A percentile compares a stretch with the other conserved stretches of the same genome.
phyloP scores from a whole-genome alignment of 208 protist genomes.

The Jaenimonas drosophilae region DNA sequence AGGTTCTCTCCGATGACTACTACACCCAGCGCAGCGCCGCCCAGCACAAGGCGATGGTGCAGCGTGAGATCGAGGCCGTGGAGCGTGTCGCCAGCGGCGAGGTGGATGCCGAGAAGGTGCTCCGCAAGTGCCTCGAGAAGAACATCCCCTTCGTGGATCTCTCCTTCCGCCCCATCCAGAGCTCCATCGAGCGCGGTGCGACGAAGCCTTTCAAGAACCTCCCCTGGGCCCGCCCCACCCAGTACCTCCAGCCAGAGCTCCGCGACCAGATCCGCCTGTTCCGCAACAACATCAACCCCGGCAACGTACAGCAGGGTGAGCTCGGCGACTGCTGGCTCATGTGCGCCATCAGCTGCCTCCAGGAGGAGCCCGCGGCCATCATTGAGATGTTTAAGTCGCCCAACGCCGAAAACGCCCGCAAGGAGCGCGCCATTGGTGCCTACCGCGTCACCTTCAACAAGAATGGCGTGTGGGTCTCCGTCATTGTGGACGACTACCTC shows the following conservation, averaged over 20 bases:
- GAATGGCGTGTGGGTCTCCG: slow-evolving; percentile 76
- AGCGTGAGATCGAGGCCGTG: slow-evolving; percentile 48
- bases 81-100: slow-evolving; percentile 25
- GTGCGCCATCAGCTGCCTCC: slow-evolving; percentile 60
- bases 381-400: slow-evolving; percentile 71
- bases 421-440: slow-evolving; percentile 54
- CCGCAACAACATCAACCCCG: slow-evolving; percentile 48
- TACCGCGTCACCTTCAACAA: slow-evolving; percentile 88
- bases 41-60: slow-evolving; percentile 23
- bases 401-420: slow-evolving; percentile 18
- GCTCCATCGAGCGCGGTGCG: slow-evolving; percentile 29
- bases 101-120: slow-evolving; percentile 26
- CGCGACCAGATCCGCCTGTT: slow-evolving; percentile 73
- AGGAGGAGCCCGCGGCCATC: slow-evolving; percentile 34
- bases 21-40: slow-evolving; percentile 20
- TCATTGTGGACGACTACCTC: slow-evolving; percentile 86
- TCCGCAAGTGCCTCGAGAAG: slow-evolving; percentile 40
- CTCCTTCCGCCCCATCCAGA: slow-evolving; percentile 56
- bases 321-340: slow-evolving; percentile 83
- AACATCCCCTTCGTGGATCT: slow-evolving; percentile 66
- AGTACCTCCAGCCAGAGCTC: slow-evolving; percentile 28
- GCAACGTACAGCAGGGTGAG: slow-evolving; percentile 48
- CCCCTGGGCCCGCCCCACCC: slow-evolving; percentile 60
- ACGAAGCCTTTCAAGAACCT: slow-evolving; percentile 30
- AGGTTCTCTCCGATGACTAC: slow-evolving; percentile 66